Evolutionary conservation across 805 yeast genomes (phyloP), one percentile per base, ranked within the genome.

Genomic region (Hanseniaspora nectarophila): DNA sequence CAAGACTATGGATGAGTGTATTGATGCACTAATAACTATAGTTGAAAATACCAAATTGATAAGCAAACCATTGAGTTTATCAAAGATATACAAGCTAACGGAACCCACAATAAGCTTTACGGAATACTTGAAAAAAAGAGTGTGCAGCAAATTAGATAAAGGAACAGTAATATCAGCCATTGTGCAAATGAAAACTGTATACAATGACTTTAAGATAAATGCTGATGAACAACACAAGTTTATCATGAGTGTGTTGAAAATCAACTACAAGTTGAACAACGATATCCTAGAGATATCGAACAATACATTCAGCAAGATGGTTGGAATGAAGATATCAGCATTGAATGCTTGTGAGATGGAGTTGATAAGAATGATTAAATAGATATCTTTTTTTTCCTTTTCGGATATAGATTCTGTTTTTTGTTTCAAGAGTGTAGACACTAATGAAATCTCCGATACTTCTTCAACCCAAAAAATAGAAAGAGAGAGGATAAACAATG

Each of bases 221-320:
- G 23, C 24, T 5, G 45, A 40, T 12, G 44, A 49, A 23, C 45
- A 49, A 23, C 53, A 74, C 60, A 60, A 79, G 15, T 53, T 75
- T 24, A 66, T 73, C 13, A 63, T 73, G 32, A 75, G 77, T 0
- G 63, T 71, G 12, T 62, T 73, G 18, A 61, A 77, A 5, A 59
- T 74, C 1, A 72, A 77, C 9, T 67, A 73, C 33, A 75, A 75
- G 57, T 59, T 68, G n/a, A 59, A 73, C 7, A 78, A 75, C 56
- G 80, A 49, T 20, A 24, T 42, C 5, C 7, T 34, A 13, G 35
- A 16, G 4, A 42, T 49, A 10, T 43, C 53, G 12, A 50, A 42
- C 38, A 31, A 15, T 5, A 18, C 38, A 1, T 50, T 50, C n/a
- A 32, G 39, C n/a, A 50, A 50, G 23, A 31, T 50, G 43, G 38